Evolutionary conservation across 352 stramenopile species (phyloP).

Genomic region (Globisporangium rhizosaccharum): DNA sequence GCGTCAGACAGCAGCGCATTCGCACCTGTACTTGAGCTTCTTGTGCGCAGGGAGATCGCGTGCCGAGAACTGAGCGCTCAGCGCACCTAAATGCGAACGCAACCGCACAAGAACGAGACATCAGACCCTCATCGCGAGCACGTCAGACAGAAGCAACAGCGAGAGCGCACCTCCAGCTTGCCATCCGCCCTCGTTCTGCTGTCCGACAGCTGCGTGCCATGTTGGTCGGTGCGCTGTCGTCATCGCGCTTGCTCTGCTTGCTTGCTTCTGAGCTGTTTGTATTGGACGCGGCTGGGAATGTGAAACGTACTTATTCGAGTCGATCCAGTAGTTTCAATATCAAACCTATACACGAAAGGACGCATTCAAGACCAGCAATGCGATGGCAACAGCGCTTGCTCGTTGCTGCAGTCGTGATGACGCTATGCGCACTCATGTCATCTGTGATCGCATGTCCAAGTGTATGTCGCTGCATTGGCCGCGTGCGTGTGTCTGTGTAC

Average conservation of each 20-base stretch:
- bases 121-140: background rate
- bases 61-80: constrained; percentile 78
- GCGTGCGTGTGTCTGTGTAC: constrained; percentile 61
- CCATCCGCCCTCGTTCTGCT: constrained; percentile 85
- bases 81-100: constrained; percentile 30
- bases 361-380: background rate
- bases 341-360: background rate
- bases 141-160: background rate
- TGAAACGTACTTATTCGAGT: too few species aligned
- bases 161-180: constrained; percentile 56
- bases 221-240: constrained; percentile 85
- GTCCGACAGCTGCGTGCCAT: constrained; percentile 80
- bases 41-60: constrained; percentile 78
- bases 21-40: constrained; percentile 79
- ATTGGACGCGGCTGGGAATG: background rate
- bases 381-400: too few species aligned
- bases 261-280: background rate
- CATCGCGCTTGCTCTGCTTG: constrained; percentile 27
- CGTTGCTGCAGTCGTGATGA: background rate
- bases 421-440: background rate
- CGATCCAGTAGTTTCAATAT: background rate
- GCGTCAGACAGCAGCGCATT: background rate
- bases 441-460: constrained; percentile 25
- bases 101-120: background rate
- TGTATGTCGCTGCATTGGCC: constrained; percentile 60